Evolutionary conservation across 2,329 filamentous ascomycete species (phyloP).

Genomic region (Colletotrichum acutatum): DNA sequence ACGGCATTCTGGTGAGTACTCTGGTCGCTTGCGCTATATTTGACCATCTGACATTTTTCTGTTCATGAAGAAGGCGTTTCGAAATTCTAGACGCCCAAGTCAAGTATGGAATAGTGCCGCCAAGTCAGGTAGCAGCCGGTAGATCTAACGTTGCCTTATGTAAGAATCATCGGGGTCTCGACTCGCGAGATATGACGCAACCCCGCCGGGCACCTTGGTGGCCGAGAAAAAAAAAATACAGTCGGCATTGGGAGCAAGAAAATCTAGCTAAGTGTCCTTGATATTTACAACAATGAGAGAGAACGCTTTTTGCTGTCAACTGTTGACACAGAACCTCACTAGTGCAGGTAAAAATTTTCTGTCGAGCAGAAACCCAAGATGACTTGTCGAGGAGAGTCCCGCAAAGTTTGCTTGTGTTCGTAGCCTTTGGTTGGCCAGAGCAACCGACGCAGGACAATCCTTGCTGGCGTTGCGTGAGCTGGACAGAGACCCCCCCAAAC

Average conservation of each 20-base stretch:
- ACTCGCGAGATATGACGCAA: slow-evolving; percentile 22
- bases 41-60: neutral
- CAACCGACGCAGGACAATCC: slow-evolving; percentile 19
- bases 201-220: neutral
- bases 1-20: neutral
- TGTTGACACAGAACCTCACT: neutral
- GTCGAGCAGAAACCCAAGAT: neutral
- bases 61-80: neutral
- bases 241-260: neutral
- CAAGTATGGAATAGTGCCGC: neutral
- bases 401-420: neutral
- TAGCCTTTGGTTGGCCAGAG: slow-evolving; percentile 22
- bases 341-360: neutral
- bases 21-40: neutral
- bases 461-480: slow-evolving; percentile 9
- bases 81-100: neutral
- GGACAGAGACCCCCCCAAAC: slow-evolving; percentile 6
- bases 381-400: neutral
- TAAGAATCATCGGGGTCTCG: slow-evolving; percentile 2
- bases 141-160: neutral
- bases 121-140: neutral
- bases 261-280: neutral
- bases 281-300: too few relatives aligned
- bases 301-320: neutral
- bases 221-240: neutral